phyloP scores from a whole-genome alignment of 176 grass and related monocot genomes.

The Bothriochloa decipiens region DNA sequence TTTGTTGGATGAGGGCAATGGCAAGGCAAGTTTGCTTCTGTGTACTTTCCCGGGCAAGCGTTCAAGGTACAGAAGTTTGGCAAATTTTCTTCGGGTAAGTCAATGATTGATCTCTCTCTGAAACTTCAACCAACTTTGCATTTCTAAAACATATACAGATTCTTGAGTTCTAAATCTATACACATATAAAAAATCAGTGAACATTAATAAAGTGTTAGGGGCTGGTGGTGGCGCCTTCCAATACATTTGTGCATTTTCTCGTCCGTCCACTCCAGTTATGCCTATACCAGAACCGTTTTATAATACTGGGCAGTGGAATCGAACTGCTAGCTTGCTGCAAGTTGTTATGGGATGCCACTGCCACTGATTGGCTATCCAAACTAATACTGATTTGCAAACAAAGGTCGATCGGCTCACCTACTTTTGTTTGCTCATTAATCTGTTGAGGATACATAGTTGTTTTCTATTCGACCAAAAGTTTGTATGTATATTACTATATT shows the following conservation, averaged over 20 bases:
- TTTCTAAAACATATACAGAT: slow-evolving; percentile 16
- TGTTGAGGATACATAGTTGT: background rate
- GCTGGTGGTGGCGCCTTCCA: background rate
- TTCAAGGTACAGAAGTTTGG: background rate
- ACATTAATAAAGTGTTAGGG: background rate
- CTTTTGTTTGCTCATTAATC: background rate
- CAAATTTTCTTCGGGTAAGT: background rate
- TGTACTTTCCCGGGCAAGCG: background rate
- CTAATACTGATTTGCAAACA: background rate
- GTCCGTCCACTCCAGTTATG: slow-evolving; percentile 21
- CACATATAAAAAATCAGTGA: background rate
- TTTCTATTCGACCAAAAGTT: background rate
- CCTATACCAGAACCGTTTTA: background rate
- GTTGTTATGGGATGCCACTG: background rate
- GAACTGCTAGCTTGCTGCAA: slow-evolving; percentile 31
- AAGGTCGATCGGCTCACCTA: background rate
- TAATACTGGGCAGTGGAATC: slow-evolving; percentile 15
- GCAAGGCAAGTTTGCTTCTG: background rate
- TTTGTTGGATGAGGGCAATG: background rate
- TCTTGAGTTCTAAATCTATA: background rate
- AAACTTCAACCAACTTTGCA: slow-evolving; percentile 32
- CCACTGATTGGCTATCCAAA: slow-evolving; percentile 16
- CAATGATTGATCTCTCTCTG: slow-evolving; percentile 22
- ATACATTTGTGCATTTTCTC: background rate
- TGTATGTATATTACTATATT: background rate